Conservation (phyloP, 805 yeast genomes). For the Starmerella asiatica region DNA sequence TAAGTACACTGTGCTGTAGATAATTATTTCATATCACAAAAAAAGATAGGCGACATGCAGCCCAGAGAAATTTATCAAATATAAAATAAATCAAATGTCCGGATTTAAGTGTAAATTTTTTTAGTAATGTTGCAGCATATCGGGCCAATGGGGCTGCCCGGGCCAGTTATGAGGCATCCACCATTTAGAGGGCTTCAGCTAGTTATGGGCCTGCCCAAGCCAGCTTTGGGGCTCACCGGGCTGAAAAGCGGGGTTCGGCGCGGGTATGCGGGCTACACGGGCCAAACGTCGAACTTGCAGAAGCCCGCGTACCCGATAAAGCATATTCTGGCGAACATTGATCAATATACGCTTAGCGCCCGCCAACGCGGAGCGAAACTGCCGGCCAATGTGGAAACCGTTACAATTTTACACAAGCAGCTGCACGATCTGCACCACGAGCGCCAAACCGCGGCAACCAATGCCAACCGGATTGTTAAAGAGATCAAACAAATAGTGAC, state of each 20-base stretch:
- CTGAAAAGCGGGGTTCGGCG: too few species aligned
- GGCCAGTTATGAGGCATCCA: too few species aligned
- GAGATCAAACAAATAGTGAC: constrained; percentile 9
- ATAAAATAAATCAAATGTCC: neutral
- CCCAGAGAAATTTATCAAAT: too few species aligned
- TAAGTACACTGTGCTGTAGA: neutral
- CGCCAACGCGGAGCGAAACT: constrained; percentile 19
- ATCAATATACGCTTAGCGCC: constrained; percentile 19
- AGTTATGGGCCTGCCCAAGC: too few species aligned
- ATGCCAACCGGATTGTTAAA: constrained; percentile 14
- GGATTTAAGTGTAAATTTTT: neutral
- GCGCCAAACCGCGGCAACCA: constrained; percentile 17
- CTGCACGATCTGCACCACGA: constrained; percentile 10
- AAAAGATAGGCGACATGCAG: too few species aligned
- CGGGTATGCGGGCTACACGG: too few species aligned
- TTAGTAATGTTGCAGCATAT: too few species aligned
- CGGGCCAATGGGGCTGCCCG: too few species aligned
- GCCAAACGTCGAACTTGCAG: constrained; percentile 16
- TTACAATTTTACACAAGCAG: constrained; percentile 20
- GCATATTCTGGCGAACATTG: constrained; percentile 14
- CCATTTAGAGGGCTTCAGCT: too few species aligned
- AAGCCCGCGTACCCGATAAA: constrained; percentile 19
- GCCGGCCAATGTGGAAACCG: constrained; percentile 16
- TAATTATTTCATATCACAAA: neutral
- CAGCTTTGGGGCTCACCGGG: too few species aligned